Evolutionary conservation across 2,329 filamentous ascomycete genomes (phyloP).

Genomic region (Juglanconis oblonga): DNA sequence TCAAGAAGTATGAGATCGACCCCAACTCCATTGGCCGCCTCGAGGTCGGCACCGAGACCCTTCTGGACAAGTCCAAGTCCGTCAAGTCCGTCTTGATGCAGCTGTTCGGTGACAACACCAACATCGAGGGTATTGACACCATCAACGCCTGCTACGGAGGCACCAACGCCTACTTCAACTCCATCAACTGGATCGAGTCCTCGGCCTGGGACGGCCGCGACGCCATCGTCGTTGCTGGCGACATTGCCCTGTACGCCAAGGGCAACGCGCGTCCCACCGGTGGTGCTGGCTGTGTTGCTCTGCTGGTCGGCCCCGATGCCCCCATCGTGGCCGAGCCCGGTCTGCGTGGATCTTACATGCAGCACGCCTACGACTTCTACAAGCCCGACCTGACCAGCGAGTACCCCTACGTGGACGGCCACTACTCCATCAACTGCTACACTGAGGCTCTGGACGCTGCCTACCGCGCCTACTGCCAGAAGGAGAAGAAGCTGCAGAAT

Average conservation of each 20-base stretch:
- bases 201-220: conserved; percentile 83
- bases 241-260: conserved; percentile 84
- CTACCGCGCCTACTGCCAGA: conserved; percentile 77
- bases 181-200: conserved; percentile 81
- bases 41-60: conserved; percentile 82
- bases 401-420: conserved; percentile 81
- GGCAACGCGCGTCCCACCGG: conserved; percentile 78
- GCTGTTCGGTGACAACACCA: conserved; percentile 79
- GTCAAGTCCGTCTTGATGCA: conserved; percentile 89
- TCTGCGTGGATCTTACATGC: conserved; percentile 76
- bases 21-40: conserved; percentile 73
- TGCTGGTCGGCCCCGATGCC: conserved; percentile 76
- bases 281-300: conserved; percentile 74
- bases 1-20: conserved; percentile 82
- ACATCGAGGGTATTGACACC: conserved; percentile 79
- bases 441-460: conserved; percentile 75
- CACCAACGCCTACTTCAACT: conserved; percentile 81
- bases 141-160: conserved; percentile 85
- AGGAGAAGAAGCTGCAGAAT: conserved; percentile 59
- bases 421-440: conserved; percentile 81
- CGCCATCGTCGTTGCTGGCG: conserved; percentile 75
- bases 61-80: conserved; percentile 87
- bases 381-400: conserved; percentile 86
- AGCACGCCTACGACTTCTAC: conserved; percentile 86
- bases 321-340: conserved; percentile 75